phyloP scores from a whole-genome alignment of 2,329 filamentous ascomycete species.

The Cercospora citrullina region DNA sequence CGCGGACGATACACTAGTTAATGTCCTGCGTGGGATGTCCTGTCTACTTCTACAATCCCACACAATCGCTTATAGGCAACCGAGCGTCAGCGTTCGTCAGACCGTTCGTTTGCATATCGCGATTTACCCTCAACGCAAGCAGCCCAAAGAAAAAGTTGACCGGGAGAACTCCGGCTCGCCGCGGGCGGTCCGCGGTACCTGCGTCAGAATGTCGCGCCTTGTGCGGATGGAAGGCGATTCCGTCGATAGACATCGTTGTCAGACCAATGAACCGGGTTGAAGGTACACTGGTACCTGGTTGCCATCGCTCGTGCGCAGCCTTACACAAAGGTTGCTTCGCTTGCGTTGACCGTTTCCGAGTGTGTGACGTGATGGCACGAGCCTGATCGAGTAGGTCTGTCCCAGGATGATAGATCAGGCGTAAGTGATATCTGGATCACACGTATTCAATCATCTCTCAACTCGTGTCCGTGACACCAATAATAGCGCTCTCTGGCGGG shows the following conservation, averaged over 20 bases:
- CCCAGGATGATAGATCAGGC: background rate
- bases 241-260: background rate
- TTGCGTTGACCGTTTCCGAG: background rate
- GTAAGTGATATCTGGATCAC: background rate
- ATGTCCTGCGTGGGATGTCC: slow-evolving; percentile 16
- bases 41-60: background rate
- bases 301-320: background rate
- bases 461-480: background rate
- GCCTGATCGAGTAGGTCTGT: background rate
- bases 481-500: background rate
- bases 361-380: background rate
- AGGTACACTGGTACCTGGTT: slow-evolving; percentile 6
- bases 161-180: background rate
- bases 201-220: slow-evolving; percentile 10
- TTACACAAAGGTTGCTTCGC: background rate
- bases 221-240: background rate
- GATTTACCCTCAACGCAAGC: background rate
- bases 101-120: background rate
- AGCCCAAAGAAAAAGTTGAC: background rate
- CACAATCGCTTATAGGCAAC: background rate
- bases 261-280: slow-evolving; percentile 1
- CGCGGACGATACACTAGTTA: slow-evolving; percentile 1
- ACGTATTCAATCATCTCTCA: background rate
- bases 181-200: slow-evolving; percentile 11
- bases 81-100: slow-evolving; percentile 8